Evolutionary conservation across 306 rosid genomes (phyloP), one percentile per base, ranked within the genome.

Genomic region (Lathyrus oleraceus): DNA sequence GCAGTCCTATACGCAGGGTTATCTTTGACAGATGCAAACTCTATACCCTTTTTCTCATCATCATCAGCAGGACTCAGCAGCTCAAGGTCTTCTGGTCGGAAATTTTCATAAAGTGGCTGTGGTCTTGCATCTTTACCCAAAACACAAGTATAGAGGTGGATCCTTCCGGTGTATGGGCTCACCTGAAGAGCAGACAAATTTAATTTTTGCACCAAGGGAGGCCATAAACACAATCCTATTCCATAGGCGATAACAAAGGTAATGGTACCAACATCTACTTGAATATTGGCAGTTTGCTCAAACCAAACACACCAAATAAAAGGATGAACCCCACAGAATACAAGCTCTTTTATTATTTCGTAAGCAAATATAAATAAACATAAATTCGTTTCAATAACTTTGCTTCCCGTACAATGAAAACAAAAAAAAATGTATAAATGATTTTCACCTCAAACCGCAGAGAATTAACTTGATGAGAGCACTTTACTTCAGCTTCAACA

Each of bases 111-210:
- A 57, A 93, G 87, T 78, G 97, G 98, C 69, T 69, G 86, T 48
- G 98, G 98, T 80, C 97, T 82, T 61, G 69, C 47, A 82, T 93
- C 97, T 64, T 76, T 81, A 70, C 90, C 97, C 54, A 85, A 71
- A 80, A 81, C 49, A 84, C 98, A 90, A 75, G 90, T 61, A 80
- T 88, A 93, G 86, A 90, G 76, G 90, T 93, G 98, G 80, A 93
- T 78, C 86, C 98, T 85, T 80, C 88, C 96, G 0, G 97, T 90
- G 61, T 93, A 90, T 65, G 87, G 89, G 85, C 98, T 93, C 65
- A 93, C 92, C 98, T 93, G 80, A 69, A 77, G 72, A 58, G 57
- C 47, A 82, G 40, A 60, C 10, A 56, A 72, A 72, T 68, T 27
- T 68, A 40, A 69, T 38, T 71, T 52, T 28, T 23, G 30, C n/a